Percentiles rank a stretch among this genome's conserved stretches.
phyloP scores from a whole-genome alignment of 2,329 filamentous ascomycete genomes.

The Penicillium sp. region DNA sequence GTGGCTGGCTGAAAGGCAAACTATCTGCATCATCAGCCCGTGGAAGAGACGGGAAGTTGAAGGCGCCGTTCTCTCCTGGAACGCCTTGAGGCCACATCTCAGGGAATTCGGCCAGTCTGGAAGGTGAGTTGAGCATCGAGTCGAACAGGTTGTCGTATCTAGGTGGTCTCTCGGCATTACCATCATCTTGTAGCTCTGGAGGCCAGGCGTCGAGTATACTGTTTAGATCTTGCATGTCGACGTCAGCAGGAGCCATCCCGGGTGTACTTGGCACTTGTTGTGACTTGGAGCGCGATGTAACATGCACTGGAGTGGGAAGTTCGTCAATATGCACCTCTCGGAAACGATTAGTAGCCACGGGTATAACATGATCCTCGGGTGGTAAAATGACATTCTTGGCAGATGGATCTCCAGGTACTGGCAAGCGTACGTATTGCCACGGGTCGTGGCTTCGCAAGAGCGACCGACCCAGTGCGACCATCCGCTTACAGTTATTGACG shows the following conservation, averaged over 20 bases:
- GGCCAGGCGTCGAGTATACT: background rate
- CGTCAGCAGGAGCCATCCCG: background rate
- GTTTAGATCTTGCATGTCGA: background rate
- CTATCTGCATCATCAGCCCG: background rate
- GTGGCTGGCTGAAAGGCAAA: background rate
- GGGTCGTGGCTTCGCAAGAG: background rate
- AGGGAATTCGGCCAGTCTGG: background rate
- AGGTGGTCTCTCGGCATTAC: background rate
- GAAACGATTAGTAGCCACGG: background rate
- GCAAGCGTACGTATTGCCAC: background rate
- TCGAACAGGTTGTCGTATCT: background rate
- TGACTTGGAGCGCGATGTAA: background rate
- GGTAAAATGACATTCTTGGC: background rate
- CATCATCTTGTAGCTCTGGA: background rate
- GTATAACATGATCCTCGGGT: background rate
- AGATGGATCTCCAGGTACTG: background rate
- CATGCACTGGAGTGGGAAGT: background rate
- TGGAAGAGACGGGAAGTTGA: conserved; percentile 9
- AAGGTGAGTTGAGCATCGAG: conserved; percentile 4
- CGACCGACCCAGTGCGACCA: background rate
- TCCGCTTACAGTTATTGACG: conserved; percentile 13
- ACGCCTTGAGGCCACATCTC: conserved; percentile 6
- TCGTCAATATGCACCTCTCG: background rate
- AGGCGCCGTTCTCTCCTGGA: conserved; percentile 5
- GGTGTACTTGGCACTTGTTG: background rate